Evolutionary conservation across 352 stramenopile genomes (phyloP).

Genomic region (Thraustochytrium sp.): DNA sequence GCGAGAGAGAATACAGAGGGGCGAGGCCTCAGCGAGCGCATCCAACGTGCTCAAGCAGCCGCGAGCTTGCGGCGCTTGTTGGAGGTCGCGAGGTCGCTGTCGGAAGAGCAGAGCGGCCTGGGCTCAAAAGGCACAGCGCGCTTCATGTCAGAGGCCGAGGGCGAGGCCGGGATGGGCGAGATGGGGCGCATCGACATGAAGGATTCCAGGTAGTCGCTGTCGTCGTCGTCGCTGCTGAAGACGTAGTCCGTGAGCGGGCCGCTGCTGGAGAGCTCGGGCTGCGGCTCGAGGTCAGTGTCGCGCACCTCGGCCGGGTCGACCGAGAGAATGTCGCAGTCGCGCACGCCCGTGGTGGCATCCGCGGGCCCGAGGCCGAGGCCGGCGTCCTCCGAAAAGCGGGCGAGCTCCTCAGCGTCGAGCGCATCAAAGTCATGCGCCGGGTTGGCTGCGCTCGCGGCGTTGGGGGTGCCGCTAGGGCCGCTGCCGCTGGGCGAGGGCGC

Average conservation of each 20-base stretch:
- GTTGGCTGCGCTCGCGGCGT: background rate
- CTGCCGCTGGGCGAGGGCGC: no score
- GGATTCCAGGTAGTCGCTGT: background rate
- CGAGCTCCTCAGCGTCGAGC: background rate
- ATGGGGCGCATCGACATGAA: background rate
- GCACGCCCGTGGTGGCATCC: background rate
- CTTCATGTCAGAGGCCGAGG: background rate
- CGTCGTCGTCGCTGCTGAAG: background rate
- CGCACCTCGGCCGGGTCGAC: background rate
- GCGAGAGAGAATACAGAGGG: no score
- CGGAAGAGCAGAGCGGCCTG: background rate
- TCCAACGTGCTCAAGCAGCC: no score
- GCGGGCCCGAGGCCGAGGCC: background rate
- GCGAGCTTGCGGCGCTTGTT: background rate
- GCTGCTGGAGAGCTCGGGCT: background rate
- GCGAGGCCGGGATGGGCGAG: background rate
- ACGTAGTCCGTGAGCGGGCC: slow-evolving; percentile 23
- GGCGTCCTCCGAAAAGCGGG: background rate
- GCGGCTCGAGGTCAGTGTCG: slow-evolving; percentile 2
- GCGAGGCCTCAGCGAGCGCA: no score
- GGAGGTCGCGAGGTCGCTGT: background rate
- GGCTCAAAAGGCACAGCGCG: background rate
- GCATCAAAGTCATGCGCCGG: background rate
- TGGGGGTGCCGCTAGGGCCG: background rate
- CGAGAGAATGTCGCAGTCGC: slow-evolving; percentile 11